Evolutionary conservation across 345 rosid genomes (phyloP).

Genomic region (Lepidium sativum): DNA sequence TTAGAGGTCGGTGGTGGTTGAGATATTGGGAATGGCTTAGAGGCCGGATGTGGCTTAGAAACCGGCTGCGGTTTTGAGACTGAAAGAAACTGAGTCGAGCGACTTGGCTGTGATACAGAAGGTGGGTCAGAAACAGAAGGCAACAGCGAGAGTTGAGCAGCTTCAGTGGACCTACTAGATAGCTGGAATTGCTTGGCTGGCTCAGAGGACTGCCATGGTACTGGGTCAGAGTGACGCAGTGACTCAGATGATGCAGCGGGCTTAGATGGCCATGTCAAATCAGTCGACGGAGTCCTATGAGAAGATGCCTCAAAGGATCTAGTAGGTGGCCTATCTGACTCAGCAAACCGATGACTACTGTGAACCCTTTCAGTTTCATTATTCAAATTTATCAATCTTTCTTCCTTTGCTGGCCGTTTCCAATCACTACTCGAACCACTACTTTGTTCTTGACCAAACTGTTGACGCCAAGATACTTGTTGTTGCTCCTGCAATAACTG

Average conservation of each 20-base stretch:
- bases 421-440: slow-evolving; percentile 26
- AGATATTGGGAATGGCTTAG: background rate
- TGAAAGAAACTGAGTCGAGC: background rate
- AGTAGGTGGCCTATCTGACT: slow-evolving; percentile 7
- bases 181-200: slow-evolving; percentile 10
- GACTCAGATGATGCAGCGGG: slow-evolving; percentile 1
- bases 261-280: slow-evolving; percentile 20
- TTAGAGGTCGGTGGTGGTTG: background rate
- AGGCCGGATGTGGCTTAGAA: background rate
- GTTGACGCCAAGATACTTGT: slow-evolving; percentile 18
- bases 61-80: slow-evolving; percentile 23
- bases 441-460: slow-evolving; percentile 25
- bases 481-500: slow-evolving; percentile 19
- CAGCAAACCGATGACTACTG: slow-evolving; percentile 15
- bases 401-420: slow-evolving; percentile 17
- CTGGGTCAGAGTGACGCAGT: background rate
- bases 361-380: slow-evolving; percentile 26
- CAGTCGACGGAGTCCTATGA: slow-evolving; percentile 12
- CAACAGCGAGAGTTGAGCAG: slow-evolving; percentile 17
- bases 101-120: background rate
- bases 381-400: slow-evolving; percentile 20
- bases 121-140: slow-evolving; percentile 11
- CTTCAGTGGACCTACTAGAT: slow-evolving; percentile 14
- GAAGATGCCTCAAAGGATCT: slow-evolving; percentile 7
- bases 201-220: slow-evolving; percentile 6